Percentiles rank a stretch among this genome's conserved stretches.
phyloP scores from a whole-genome alignment of 176 grass and related monocot genomes.

The Juncus effusus region DNA sequence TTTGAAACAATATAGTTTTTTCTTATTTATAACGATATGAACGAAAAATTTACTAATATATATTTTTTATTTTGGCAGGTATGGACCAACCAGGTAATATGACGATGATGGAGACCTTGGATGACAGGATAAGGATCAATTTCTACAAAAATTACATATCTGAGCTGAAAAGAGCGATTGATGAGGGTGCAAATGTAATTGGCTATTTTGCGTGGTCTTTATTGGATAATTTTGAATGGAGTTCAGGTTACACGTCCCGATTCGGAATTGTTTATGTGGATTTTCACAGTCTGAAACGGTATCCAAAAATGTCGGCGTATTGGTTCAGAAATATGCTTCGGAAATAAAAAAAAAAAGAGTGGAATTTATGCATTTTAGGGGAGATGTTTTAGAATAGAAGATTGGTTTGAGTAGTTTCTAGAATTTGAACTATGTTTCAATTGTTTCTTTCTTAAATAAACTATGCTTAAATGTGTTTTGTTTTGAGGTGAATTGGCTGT shows the following conservation, averaged over 20 bases:
- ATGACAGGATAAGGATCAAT: constrained; percentile 41
- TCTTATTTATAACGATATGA: neutral
- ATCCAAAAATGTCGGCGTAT: constrained; percentile 45
- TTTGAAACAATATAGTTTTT: neutral
- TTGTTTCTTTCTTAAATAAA: no score
- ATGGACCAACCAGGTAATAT: constrained; percentile 50
- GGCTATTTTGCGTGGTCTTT: constrained; percentile 54
- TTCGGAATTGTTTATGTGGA: constrained; percentile 46
- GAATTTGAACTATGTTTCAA: no score
- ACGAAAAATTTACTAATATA: neutral
- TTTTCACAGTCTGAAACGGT: constrained; percentile 38
- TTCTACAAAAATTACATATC: constrained; percentile 41
- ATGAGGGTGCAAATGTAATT: constrained; percentile 40
- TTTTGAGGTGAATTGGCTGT: no score
- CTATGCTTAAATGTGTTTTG: no score
- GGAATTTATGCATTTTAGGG: neutral
- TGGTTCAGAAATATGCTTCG: constrained; percentile 35
- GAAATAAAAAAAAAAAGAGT: neutral
- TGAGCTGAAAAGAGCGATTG: constrained; percentile 44
- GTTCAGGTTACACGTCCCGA: constrained; percentile 38
- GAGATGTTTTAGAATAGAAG: no score
- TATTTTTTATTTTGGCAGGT: constrained; percentile 22
- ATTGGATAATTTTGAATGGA: constrained; percentile 55
- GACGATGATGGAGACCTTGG: constrained; percentile 24
- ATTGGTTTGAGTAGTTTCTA: no score